Base-by-base conservation (phyloP, 2,329 filamentous ascomycete species). In the Fusarium agapanthi region DNA sequence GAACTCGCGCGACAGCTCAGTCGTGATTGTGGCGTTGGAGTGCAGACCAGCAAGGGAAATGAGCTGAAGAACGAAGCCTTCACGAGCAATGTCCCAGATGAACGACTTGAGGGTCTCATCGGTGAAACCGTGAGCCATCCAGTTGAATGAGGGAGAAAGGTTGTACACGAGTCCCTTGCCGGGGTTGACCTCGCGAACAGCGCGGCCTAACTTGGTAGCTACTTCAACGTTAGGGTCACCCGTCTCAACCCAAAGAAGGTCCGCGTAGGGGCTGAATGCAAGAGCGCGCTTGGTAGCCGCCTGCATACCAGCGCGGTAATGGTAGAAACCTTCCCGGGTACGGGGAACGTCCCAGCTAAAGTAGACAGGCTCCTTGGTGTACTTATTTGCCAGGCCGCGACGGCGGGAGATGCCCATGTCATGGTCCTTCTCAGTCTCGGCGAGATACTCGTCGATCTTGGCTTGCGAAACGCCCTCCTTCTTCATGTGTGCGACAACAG, bases 241-340 rank as follows among this genome's bases (percentile, higher is more conserved):
- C 1, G 96, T 98, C 85, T 99, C 96, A 53, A 98, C 93, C 96
- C 96, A 99, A 18, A 98, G 88, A 24, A 99, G 91, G 81, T 99
- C 96, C 3, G 96, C 95, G 79, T 94, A 98, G 1, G 95, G 95
- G 0, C 91, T 95, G 78, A 97, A 98, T 54, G 93, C 94, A 68
- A 97, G 91, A 5, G 95, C 95, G 61, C 96, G 93, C 86, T 98
- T 98, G 41, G 94, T 97, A 2, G 96, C 95, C 0, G 95, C 94
- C 12, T 87, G 83, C 86, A 97, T 92, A 74, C 95, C 95, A 20
- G 93, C 93, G 54, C 89, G 88, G 87, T 94, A 97, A 82, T 97
- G 95, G 84, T 97, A 97, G 86, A 91, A 95, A 40, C 96, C 96
- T 83, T 99, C 96, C 59, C 95, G 90, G 3, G 96, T 98, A 58